phyloP scores from a whole-genome alignment of 1,284 basidiomycete species.

The Crucibulum cyathiforme region DNA sequence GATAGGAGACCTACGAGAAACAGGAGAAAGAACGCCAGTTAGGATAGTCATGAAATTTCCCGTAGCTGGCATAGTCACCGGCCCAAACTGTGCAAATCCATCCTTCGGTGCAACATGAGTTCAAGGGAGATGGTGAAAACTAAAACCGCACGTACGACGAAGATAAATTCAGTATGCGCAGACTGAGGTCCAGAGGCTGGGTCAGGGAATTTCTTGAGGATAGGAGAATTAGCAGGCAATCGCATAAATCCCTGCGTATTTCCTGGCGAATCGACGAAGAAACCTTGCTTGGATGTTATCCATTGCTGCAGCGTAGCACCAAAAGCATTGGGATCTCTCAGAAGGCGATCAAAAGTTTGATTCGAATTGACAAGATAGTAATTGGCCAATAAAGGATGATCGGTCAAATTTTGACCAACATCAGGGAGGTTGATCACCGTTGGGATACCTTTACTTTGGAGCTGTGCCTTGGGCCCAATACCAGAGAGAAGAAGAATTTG shows the following conservation, averaged over 20 bases:
- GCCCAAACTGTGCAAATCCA: slow-evolving; percentile 1
- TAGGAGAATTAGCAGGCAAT: slow-evolving; percentile 19
- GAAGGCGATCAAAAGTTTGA: neutral
- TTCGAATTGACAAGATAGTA: neutral
- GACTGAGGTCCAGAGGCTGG: slow-evolving; percentile 20
- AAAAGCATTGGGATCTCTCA: neutral
- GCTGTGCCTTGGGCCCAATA: slow-evolving; percentile 32
- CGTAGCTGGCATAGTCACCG: slow-evolving; percentile 3
- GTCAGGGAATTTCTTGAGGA: slow-evolving; percentile 15
- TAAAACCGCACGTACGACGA: slow-evolving; percentile 13
- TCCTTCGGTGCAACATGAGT: neutral
- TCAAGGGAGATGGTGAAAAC: neutral
- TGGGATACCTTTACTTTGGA: slow-evolving; percentile 29
- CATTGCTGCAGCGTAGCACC: slow-evolving; percentile 15
- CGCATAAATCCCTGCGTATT: slow-evolving; percentile 30
- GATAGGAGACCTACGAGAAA: slow-evolving; percentile 9
- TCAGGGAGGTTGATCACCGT: neutral
- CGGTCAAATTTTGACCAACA: neutral
- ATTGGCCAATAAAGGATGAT: neutral
- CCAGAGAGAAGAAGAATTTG: slow-evolving; percentile 41
- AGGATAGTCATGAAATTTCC: slow-evolving; percentile 14
- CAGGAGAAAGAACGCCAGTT: slow-evolving; percentile 11
- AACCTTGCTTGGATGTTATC: slow-evolving; percentile 22
- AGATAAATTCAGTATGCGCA: slow-evolving; percentile 14
- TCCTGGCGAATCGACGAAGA: slow-evolving; percentile 20